phyloP scores from a whole-genome alignment of 495 filamentous ascomycete genomes.

The Aspergillus kassunensis region DNA sequence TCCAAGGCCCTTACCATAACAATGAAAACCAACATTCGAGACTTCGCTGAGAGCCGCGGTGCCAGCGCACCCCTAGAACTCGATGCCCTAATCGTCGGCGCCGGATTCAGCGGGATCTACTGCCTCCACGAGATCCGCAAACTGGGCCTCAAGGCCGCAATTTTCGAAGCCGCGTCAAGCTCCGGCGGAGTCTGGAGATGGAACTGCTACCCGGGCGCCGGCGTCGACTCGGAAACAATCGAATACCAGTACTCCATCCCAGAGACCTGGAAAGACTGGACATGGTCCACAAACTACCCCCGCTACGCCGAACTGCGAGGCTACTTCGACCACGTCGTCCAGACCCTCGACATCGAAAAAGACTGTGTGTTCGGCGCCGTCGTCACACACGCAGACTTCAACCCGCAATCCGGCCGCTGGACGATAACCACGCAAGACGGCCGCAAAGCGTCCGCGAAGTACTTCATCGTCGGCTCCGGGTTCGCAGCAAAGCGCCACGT shows the following conservation, averaged over 20 bases:
- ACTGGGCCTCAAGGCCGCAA: slow-evolving; percentile 3
- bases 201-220: slow-evolving; percentile 47
- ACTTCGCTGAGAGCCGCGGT: not conserved
- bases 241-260: slow-evolving; percentile 50
- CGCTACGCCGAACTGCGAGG: slow-evolving; percentile 42
- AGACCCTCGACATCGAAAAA: slow-evolving; percentile 44
- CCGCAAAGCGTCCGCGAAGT: slow-evolving; percentile 36
- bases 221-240: slow-evolving; percentile 49
- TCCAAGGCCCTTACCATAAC: no score
- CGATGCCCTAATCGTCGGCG: slow-evolving; percentile 51
- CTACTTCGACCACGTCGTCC: slow-evolving; percentile 55
- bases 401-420: slow-evolving; percentile 41
- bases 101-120: slow-evolving; percentile 44
- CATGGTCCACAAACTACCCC: slow-evolving; percentile 51
- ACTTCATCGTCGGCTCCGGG: slow-evolving; percentile 43
- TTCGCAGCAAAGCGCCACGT: slow-evolving; percentile 23
- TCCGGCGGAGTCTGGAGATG: slow-evolving; percentile 50
- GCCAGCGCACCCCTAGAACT: slow-evolving; percentile 27
- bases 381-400: slow-evolving; percentile 45
- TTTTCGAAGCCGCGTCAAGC: slow-evolving; percentile 43
- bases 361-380: slow-evolving; percentile 48
- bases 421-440: slow-evolving; percentile 45
- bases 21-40: slow-evolving; percentile 11
- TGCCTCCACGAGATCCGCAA: slow-evolving; percentile 30
- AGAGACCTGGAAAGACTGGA: slow-evolving; percentile 52